Percentiles rank a stretch among this genome's conserved stretches.
Conservation (phyloP, 2,329 filamentous ascomycete genomes). For the Exophiala phaeomuriformis region DNA sequence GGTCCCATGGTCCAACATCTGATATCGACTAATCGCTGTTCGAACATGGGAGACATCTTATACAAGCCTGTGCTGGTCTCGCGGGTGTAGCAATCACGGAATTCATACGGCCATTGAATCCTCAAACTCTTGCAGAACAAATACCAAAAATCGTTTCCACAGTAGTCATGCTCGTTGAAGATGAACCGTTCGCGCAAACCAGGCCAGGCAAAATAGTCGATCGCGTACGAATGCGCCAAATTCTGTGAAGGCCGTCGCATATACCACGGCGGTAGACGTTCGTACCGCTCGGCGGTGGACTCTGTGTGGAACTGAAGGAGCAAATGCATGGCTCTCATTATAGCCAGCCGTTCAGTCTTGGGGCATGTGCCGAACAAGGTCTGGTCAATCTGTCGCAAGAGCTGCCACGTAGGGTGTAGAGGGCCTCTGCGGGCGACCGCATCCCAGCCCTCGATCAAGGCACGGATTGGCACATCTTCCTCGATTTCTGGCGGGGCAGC, state of each 20-base stretch:
- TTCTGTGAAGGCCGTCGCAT: conserved; percentile 21
- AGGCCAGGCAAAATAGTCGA: conserved; percentile 26
- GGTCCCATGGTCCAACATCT: conserved; percentile 23
- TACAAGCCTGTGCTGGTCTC: conserved; percentile 24
- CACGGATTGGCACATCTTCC: conserved; percentile 25
- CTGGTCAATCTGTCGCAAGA: conserved; percentile 24
- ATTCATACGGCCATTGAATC: conserved; percentile 24
- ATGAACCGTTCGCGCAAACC: conserved; percentile 26
- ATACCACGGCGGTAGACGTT: conserved; percentile 23
- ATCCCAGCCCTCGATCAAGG: conserved; percentile 24
- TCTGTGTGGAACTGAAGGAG: conserved; percentile 24
- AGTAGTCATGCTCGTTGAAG: conserved; percentile 25
- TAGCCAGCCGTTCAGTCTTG: conserved; percentile 21
- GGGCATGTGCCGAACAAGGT: conserved; percentile 17
- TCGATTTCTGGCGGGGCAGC: conserved; percentile 10
- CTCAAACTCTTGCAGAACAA: conserved; percentile 18
- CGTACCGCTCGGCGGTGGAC: conserved; percentile 17
- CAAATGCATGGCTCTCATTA: conserved; percentile 23
- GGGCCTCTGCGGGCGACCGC: conserved; percentile 19
- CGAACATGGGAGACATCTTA: conserved; percentile 23
- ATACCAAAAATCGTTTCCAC: conserved; percentile 24
- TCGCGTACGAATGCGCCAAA: conserved; percentile 25
- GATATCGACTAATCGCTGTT: conserved; percentile 23
- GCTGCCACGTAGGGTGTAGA: conserved; percentile 23
- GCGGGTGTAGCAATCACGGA: conserved; percentile 24